Evolutionary conservation across 2,329 filamentous ascomycete genomes (phyloP), one percentile per base, ranked within the genome.

Genomic region (Pyrenophora graminea): DNA sequence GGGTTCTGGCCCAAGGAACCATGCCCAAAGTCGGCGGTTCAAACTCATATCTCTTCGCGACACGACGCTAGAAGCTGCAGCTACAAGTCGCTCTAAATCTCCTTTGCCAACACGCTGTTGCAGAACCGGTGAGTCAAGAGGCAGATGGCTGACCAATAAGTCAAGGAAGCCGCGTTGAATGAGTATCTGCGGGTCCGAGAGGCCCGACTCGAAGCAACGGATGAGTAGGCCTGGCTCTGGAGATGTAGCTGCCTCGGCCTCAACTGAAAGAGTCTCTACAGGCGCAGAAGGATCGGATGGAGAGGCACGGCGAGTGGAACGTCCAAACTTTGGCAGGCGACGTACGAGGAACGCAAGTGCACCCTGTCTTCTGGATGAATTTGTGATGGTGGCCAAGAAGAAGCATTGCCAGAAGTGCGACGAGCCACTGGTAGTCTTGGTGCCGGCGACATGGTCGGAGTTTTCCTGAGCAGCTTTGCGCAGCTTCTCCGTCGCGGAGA

Each of bases 321-420:
- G 58, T 6, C 82, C 85, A 47, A 96, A 78, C 61, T 82, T 87
- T 17, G 95, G 94, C 25, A 99, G 77, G 64, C 85, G 85, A 51
- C 91, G 87, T 41, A 85, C 80, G 34, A 99, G 79, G 72, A 95
- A 99, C 27, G 92, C 91, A 51, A 99, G 79, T 33, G 91, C 91
- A 21, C 94, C 94, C 58, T 90, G 86, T 48, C 94, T 85, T 54
- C 93, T 83, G 54, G 87, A 91, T 36, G 90, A 84, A 65, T 92
- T 93, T 1, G 94, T 97, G 53, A 99, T 94, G 15, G 90, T 88
- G 8, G 93, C 91, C 15, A 99, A 78, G 66, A 99, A 97, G 68
- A 99, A 88, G 71, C 91, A 97, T 76, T 99, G 94, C 94, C 94
- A 99, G 72, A 97, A 99, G 72, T 94, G 97, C 58, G 90, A 89